Conservation (phyloP, 2,329 filamentous ascomycete genomes). For the Colletotrichum higginsianum region DNA sequence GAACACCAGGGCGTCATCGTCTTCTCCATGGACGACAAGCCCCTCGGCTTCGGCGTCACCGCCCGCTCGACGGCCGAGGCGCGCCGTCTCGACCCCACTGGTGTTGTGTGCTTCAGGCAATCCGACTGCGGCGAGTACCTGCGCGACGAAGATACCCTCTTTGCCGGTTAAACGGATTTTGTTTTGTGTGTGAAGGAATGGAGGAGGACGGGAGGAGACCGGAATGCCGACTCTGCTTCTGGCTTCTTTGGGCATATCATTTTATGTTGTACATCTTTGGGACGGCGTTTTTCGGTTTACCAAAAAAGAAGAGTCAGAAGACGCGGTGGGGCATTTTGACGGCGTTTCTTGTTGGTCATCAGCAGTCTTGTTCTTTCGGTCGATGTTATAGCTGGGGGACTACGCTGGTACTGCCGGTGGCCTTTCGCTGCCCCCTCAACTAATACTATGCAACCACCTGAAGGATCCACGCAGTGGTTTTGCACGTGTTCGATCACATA, state of each 20-base stretch:
- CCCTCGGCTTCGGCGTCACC: conserved; percentile 93
- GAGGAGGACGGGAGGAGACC: background rate
- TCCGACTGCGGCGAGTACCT: conserved; percentile 96
- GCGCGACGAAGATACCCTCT: conserved; percentile 81
- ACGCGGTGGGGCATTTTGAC: conserved; percentile 36
- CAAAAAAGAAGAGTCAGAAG: conserved; percentile 33
- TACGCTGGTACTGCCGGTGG: conserved; percentile 22
- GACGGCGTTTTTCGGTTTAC: conserved; percentile 36
- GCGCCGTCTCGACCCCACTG: conserved; percentile 88
- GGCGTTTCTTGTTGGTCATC: conserved; percentile 40
- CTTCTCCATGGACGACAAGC: conserved; percentile 91
- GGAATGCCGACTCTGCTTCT: conserved; percentile 1
- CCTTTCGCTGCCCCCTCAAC: background rate
- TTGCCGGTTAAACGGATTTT: conserved; percentile 63
- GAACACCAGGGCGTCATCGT: conserved; percentile 95
- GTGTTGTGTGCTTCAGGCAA: conserved; percentile 90
- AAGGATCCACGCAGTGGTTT: background rate
- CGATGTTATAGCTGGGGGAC: background rate
- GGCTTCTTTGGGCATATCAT: background rate
- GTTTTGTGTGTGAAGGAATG: background rate
- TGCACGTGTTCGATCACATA: too few relatives aligned
- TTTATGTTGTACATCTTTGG: conserved; percentile 25
- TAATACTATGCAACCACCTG: background rate
- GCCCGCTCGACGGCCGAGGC: conserved; percentile 89
- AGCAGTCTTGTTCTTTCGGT: conserved; percentile 28